A percentile compares a stretch with the other conserved stretches of the same genome.
Conservation (phyloP, 352 stramenopile species). For the Pythium diclinum region DNA sequence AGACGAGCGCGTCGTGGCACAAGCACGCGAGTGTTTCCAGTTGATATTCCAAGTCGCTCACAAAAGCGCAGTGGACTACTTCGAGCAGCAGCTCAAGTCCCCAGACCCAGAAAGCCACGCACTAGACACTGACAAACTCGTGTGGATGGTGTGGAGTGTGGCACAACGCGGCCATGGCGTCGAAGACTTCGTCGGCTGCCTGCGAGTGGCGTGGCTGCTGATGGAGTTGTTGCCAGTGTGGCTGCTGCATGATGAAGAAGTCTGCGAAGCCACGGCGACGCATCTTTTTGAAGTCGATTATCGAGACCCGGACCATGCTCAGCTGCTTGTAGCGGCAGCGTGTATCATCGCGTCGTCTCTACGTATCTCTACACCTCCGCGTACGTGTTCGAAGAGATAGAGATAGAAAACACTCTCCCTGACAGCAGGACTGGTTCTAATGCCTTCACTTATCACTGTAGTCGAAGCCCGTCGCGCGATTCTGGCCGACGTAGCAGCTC, state of each 20-base stretch:
- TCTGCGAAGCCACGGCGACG: background rate
- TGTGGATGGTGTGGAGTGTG: slow-evolving; percentile 27
- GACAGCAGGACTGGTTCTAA: no score
- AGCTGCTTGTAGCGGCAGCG: slow-evolving; percentile 29
- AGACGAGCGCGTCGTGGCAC: slow-evolving; percentile 4
- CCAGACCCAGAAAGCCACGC: background rate
- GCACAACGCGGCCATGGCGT: slow-evolving; percentile 13
- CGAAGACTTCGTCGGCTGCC: slow-evolving; percentile 18
- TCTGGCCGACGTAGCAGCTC: background rate
- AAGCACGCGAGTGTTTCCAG: slow-evolving; percentile 13
- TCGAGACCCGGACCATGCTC: slow-evolving; percentile 20
- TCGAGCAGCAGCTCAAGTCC: background rate
- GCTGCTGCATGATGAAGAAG: slow-evolving; percentile 9
- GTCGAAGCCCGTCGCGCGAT: slow-evolving; percentile 10
- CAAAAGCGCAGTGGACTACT: background rate
- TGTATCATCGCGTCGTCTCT: slow-evolving; percentile 36
- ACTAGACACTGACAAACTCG: background rate
- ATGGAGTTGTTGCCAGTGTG: slow-evolving; percentile 24
- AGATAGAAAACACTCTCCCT: no score
- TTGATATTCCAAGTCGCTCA: slow-evolving; percentile 15
- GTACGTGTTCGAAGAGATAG: slow-evolving; percentile 17
- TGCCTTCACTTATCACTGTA: background rate
- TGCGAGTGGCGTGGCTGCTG: slow-evolving; percentile 21
- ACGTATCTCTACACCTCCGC: slow-evolving; percentile 22
- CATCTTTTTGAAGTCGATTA: slow-evolving; percentile 23